Conservation (phyloP, 176 grass and related monocot genomes). For the Hordeum marinum region DNA sequence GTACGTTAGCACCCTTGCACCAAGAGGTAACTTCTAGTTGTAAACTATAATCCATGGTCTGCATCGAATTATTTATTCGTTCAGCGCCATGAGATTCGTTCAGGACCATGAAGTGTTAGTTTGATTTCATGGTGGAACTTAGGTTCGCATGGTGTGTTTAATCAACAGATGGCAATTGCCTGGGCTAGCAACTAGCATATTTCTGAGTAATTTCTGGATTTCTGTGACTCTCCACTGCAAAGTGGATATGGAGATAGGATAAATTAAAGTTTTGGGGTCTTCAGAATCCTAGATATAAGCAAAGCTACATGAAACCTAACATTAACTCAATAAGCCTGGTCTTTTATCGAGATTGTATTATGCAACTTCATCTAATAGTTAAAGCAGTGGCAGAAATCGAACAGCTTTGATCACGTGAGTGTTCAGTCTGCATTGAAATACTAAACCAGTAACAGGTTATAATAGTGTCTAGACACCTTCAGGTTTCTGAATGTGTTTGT, state of each 20-base stretch:
- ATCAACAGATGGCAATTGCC: neutral
- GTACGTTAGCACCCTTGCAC: neutral
- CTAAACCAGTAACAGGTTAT: neutral
- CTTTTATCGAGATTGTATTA: neutral
- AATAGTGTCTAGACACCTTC: neutral
- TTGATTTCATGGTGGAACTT: neutral
- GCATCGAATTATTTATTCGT: neutral
- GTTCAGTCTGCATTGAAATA: conserved; percentile 2
- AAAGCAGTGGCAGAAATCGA: neutral
- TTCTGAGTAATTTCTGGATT: neutral
- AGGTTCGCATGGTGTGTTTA: neutral
- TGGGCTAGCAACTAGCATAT: neutral
- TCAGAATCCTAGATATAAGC: neutral
- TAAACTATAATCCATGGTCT: neutral
- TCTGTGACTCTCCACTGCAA: neutral
- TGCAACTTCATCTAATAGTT: neutral
- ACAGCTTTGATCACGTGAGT: neutral
- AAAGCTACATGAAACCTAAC: neutral
- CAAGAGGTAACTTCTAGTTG: neutral
- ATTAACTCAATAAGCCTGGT: neutral
- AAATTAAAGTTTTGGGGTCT: neutral
- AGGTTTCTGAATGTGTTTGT: neutral
- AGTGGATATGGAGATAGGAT: conserved; percentile 7
- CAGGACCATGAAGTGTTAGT: neutral
- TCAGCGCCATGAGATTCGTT: neutral